Base-by-base conservation (phyloP, 305 asterid species). In the Stenogyne calaminthoides region DNA sequence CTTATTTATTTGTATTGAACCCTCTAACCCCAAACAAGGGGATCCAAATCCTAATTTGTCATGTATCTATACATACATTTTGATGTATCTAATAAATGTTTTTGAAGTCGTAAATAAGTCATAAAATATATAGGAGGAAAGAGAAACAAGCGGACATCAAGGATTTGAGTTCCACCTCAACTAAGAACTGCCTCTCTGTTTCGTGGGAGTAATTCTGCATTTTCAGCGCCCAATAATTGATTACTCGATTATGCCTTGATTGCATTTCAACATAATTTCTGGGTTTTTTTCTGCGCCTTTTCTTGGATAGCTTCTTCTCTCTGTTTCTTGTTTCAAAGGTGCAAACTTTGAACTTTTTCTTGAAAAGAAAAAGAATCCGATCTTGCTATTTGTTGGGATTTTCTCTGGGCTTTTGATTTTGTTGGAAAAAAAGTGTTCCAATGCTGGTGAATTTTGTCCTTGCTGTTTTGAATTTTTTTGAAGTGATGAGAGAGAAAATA, bases 131-230 rank as follows among this genome's bases (percentile, higher is more conserved):
- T 5, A 32, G 72, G 65, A 63, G n/a, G n/a, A n/a, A 65, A 69
- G 40, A 11, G 12, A 69, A 32, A 77, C 55, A 69, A 32, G 74
- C 55, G 34, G 80, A 75, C 69, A 59, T 73, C 72, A 73, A 77
- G 80, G 84, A 73, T 69, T n/a, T 77, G 70, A 73, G 71, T 25
- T 77, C 73, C 73, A 70, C 72, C 76, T 70, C 80, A 32, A 70
- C 76, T 27, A 10, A n/a, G 10, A 46, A 55, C 51, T 39, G 37
- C 61, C 29, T 18, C 61, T 67, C 72, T 67, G 55, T 74, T 63
- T 52, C 22, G 29, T 34, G 11, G 42, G 18, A 37, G 25, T n/a
- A 58, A 42, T 20, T 65, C 22, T 14, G 70, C 56, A 47, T 62
- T 69, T 69, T 54, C 67, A 64, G 16, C 59, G 8, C 58, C 66